A percentile compares a stretch with the other conserved stretches of the same genome.
These are phyloP conservation scores for Jaapia argillacea DNA, from an alignment of 768 basidiomycete genomes.

Conservation along the genomic window DNA sequence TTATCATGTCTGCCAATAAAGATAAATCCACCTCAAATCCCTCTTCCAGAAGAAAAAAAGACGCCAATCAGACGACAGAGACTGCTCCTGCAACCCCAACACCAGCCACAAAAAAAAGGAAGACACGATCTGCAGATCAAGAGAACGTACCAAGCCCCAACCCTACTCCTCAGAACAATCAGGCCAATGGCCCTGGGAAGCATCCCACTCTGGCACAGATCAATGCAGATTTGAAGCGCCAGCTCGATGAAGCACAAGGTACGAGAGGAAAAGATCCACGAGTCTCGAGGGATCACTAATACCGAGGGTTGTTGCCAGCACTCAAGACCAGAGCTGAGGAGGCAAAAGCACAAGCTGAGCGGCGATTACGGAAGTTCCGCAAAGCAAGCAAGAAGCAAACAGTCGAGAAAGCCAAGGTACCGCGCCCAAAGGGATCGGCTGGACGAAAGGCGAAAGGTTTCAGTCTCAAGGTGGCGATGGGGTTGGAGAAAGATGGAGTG, in stretches of 20 bases:
- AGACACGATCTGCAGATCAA: too few relatives aligned
- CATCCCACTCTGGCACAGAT: neutral
- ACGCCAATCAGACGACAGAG: too few relatives aligned
- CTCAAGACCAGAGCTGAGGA: neutral
- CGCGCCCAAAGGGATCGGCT: neutral
- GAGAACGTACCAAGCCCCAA: too few relatives aligned
- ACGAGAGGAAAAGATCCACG: neutral
- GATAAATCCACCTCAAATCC: too few relatives aligned
- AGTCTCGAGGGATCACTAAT: too few relatives aligned
- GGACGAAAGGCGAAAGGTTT: neutral
- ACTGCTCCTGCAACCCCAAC: too few relatives aligned
- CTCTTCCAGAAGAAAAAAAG: too few relatives aligned
- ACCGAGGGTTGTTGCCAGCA: neutral
- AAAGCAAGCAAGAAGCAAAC: neutral
- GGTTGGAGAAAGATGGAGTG: neutral
- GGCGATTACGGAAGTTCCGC: too few relatives aligned
- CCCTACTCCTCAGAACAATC: too few relatives aligned
- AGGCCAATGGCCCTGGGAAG: neutral
- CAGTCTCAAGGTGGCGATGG: neutral
- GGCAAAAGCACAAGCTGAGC: neutral
- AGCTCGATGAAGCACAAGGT: neutral
- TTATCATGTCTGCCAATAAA: too few relatives aligned
- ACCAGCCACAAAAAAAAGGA: too few relatives aligned
- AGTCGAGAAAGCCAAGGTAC: neutral
- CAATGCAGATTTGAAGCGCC: neutral